Base-by-base conservation (phyloP, 2,329 filamentous ascomycete genomes). In the Hortaea sp. region DNA sequence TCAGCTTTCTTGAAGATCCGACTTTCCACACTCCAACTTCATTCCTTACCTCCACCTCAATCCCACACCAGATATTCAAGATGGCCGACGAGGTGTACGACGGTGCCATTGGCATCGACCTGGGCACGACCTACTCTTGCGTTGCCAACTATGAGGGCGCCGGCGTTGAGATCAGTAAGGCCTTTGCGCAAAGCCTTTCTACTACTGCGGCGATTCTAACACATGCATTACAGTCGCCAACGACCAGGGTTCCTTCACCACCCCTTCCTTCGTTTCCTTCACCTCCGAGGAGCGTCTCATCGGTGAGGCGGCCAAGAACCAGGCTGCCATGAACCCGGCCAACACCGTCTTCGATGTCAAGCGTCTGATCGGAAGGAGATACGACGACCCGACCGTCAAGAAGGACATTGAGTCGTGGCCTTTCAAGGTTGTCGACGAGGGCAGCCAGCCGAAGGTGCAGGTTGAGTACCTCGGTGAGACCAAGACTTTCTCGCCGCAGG, bases 311-410 rank as follows among this genome's bases (percentile, higher is more conserved):
- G 92, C 92, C 68, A 98, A 97, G 86, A 98, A 98, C 80, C 89
- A 95, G 82, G 92, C 90, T 68, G 90, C 92, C 66, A 95, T 97
- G 88, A 98, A 98, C 86, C 92, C 92, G 55, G 73, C 73, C 69
- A 97, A 97, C 79, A 98, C 92, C 63, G 80, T 98, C 74, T 98
- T 97, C 76, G 92, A 98, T 75, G 86, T 95, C 81, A 98, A 97
- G 61, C 92, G 92, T 76, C 79, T 98, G 65, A 97, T 98, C 71
- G 92, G 92, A 71, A 86, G 92, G 68, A 82, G 88, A 68, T 95
- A 85, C 70, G 88, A 92, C 65, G 92, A 97, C 72, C 84, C 88
- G 59, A 89, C 86, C 59, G 92, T 97, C 71, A 95, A 95, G 84
- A 95, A 95, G 81, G 89, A 97, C 71, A 84, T 92, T 66, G 86